Evolutionary conservation across 2,329 filamentous ascomycete species (phyloP).

Genomic region (Xylaria sp.): DNA sequence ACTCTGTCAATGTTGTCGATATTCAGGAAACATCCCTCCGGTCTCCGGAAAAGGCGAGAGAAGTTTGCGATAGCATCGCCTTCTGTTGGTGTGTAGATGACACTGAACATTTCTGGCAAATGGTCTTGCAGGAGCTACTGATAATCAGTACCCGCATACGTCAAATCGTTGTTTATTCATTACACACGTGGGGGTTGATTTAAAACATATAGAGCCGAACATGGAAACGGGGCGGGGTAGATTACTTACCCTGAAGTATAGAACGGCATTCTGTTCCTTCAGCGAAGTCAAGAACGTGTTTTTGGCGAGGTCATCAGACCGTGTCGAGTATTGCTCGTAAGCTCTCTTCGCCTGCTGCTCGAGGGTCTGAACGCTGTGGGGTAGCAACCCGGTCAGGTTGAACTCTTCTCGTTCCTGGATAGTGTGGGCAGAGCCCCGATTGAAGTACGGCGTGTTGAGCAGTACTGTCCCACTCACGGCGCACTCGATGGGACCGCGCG

Average conservation of each 20-base stretch:
- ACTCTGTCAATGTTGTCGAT: constrained; percentile 72
- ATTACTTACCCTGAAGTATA: constrained; percentile 72
- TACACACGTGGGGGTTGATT: too few species aligned
- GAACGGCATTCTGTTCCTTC: constrained; percentile 83
- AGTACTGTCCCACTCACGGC: constrained; percentile 59
- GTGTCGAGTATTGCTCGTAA: constrained; percentile 76
- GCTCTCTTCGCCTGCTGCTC: constrained; percentile 78
- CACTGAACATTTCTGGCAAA: constrained; percentile 83
- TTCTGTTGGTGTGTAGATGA: constrained; percentile 93
- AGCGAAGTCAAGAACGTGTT: constrained; percentile 88
- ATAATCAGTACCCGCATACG: background rate
- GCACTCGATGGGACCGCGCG: constrained; percentile 55
- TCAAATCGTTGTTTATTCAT: background rate
- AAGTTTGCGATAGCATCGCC: constrained; percentile 88
- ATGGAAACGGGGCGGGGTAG: background rate
- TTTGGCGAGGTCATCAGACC: constrained; percentile 72
- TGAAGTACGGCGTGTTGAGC: constrained; percentile 71
- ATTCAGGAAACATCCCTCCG: constrained; percentile 82
- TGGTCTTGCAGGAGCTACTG: constrained; percentile 73
- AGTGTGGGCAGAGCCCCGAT: constrained; percentile 83
- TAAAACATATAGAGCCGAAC: too few species aligned
- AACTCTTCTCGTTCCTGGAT: constrained; percentile 71
- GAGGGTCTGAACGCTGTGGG: constrained; percentile 73
- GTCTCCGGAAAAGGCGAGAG: constrained; percentile 75
- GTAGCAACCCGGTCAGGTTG: constrained; percentile 74